These are phyloP conservation scores for Parmelia sp. DNA, from an alignment of 495 filamentous ascomycete species.

Conservation along the genomic window DNA sequence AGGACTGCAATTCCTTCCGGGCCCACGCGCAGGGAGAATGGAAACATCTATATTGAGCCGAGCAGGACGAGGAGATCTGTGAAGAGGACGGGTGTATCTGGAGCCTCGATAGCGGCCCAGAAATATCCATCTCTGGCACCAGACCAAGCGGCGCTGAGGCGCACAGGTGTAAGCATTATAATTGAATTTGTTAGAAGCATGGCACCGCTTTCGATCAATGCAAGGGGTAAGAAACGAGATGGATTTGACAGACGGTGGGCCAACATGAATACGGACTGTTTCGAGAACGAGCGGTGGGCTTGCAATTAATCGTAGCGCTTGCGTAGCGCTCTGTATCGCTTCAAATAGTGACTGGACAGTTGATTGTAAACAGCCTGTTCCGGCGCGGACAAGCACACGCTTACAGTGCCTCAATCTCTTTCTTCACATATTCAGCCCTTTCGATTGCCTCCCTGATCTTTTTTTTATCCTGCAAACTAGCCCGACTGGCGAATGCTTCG, in stretches of 20 bases:
- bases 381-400: conserved; percentile 31
- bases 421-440: conserved; percentile 81
- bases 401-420: conserved; percentile 93
- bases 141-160: conserved; percentile 67
- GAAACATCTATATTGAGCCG: conserved; percentile 32
- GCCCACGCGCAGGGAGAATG: conserved; percentile 82
- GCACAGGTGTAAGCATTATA: conserved; percentile 73
- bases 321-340: conserved; percentile 81
- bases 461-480: conserved; percentile 60
- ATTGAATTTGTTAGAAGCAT: conserved; percentile 82
- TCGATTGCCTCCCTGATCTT: conserved; percentile 69
- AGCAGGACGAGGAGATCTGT: neutral
- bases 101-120: conserved; percentile 4
- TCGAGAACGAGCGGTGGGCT: conserved; percentile 96
- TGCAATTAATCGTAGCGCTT: conserved; percentile 55
- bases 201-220: conserved; percentile 70
- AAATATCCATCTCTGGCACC: conserved; percentile 50
- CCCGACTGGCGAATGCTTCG: conserved; percentile 72
- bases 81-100: conserved; percentile 1
- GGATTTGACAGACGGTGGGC: conserved; percentile 91
- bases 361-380: conserved; percentile 19
- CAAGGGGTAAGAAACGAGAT: conserved; percentile 78
- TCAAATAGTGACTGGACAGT: conserved; percentile 76
- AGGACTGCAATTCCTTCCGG: conserved; percentile 81
- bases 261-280: conserved; percentile 82